These are phyloP conservation scores for Colletotrichum sp. DNA, from an alignment of 2,329 filamentous ascomycete genomes.

Conservation along the genomic window DNA sequence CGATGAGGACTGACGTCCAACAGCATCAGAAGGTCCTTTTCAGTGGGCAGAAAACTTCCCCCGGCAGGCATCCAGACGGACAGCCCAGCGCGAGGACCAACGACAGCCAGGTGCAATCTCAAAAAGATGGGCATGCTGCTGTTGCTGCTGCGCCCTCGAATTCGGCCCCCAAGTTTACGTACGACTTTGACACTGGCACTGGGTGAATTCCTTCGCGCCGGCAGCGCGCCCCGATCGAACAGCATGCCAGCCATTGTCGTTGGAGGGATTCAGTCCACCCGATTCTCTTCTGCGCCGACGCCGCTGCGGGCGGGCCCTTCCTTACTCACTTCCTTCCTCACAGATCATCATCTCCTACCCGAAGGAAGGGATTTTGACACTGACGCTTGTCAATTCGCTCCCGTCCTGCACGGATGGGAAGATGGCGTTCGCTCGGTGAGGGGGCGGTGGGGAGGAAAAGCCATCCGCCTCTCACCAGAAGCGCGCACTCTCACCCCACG, in stretches of 20 bases:
- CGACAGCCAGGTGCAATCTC: background rate
- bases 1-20: background rate
- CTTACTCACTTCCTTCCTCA: background rate
- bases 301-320: background rate
- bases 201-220: background rate
- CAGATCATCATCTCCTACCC: background rate
- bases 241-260: background rate
- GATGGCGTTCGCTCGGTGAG: background rate
- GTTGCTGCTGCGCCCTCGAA: background rate
- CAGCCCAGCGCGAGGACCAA: background rate
- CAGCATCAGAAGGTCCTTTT: background rate
- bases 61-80: background rate
- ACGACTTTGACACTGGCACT: background rate
- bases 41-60: background rate
- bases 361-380: background rate
- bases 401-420: background rate
- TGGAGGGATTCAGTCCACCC: background rate
- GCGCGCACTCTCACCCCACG: background rate
- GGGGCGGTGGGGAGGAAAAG: background rate
- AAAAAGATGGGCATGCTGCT: background rate
- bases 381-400: background rate
- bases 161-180: background rate
- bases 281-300: background rate
- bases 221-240: conserved; percentile 12
- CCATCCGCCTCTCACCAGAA: background rate